Conservation (phyloP, 345 rosid species). For the Hibiscus mutabilis region DNA sequence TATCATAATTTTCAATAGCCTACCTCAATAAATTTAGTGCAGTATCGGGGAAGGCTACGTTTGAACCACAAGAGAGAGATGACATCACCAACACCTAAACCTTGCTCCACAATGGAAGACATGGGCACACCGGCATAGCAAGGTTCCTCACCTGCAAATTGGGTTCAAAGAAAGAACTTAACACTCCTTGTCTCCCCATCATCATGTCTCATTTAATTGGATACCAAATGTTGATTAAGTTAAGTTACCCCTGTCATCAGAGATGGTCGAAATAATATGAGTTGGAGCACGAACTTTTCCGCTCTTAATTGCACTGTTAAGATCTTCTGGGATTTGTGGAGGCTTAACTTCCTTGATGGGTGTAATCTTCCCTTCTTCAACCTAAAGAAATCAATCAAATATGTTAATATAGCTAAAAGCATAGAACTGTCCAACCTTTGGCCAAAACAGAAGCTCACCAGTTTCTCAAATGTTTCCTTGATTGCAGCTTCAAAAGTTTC, state of each 20-base stretch:
- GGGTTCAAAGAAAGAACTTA: slow-evolving; percentile 1
- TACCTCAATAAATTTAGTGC: slow-evolving; percentile 91
- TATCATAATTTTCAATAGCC: slow-evolving; percentile 8
- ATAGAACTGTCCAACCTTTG: not conserved
- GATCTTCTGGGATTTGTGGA: slow-evolving; percentile 97
- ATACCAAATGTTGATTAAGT: not conserved
- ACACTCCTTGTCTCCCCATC: not conserved
- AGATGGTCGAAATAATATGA: slow-evolving; percentile 90
- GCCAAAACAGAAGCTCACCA: slow-evolving; percentile 43
- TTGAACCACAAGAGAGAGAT: slow-evolving; percentile 96
- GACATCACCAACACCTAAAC: slow-evolving; percentile 93
- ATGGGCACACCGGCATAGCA: slow-evolving; percentile 97
- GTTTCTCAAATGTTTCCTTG: slow-evolving; percentile 79
- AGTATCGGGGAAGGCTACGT: slow-evolving; percentile 93
- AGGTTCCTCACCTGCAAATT: slow-evolving; percentile 83
- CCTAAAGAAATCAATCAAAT: slow-evolving; percentile 29
- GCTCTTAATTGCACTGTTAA: slow-evolving; percentile 78
- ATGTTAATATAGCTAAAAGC: not conserved
- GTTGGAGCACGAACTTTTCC: slow-evolving; percentile 98
- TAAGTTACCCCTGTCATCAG: slow-evolving; percentile 81
- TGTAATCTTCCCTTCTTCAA: slow-evolving; percentile 66
- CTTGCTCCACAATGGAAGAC: slow-evolving; percentile 91
- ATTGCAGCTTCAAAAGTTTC: slow-evolving; percentile 74
- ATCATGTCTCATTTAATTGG: not conserved
- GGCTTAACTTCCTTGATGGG: slow-evolving; percentile 75